Conservation (phyloP, 169 alveolate species). For the Plasmodium adleri region DNA sequence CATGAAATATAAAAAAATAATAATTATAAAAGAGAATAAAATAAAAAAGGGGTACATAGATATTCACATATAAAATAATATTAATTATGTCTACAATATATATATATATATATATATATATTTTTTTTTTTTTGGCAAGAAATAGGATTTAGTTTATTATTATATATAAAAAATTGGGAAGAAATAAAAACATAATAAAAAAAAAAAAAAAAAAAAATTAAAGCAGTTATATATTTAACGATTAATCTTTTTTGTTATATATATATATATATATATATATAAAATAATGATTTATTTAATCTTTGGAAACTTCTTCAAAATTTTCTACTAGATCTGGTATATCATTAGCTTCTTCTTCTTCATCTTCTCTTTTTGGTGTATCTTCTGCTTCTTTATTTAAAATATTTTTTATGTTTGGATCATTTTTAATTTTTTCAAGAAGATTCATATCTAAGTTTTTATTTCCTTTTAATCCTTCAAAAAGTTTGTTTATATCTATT, state of each 20-base stretch:
- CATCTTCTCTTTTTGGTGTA: constrained; percentile 6
- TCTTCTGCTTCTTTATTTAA: constrained; percentile 75
- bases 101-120: too few relatives aligned
- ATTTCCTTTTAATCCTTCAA: constrained; percentile 86
- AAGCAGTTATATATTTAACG: neutral
- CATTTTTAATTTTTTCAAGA: constrained; percentile 77
- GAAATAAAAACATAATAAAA: neutral
- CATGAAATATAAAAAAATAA: too few relatives aligned
- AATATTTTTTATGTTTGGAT: constrained; percentile 73
- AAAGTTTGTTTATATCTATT: constrained; percentile 86
- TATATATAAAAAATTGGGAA: too few relatives aligned
- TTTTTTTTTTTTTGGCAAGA: too few relatives aligned
- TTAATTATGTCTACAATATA: too few relatives aligned
- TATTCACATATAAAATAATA: too few relatives aligned
- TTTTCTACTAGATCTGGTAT: constrained; percentile 88
- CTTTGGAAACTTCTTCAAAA: constrained; percentile 83
- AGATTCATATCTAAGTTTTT: constrained; percentile 82
- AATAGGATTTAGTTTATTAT: too few relatives aligned
- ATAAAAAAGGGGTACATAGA: too few relatives aligned
- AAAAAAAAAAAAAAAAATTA: neutral
- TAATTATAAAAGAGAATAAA: too few relatives aligned
- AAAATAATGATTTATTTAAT: neutral
- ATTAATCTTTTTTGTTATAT: neutral
- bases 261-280: neutral
- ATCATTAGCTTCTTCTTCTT: constrained; percentile 47